Evolutionary conservation across 495 filamentous ascomycete genomes (phyloP), one percentile per base, ranked within the genome.

Genomic region (Aspergillus nanangensis): DNA sequence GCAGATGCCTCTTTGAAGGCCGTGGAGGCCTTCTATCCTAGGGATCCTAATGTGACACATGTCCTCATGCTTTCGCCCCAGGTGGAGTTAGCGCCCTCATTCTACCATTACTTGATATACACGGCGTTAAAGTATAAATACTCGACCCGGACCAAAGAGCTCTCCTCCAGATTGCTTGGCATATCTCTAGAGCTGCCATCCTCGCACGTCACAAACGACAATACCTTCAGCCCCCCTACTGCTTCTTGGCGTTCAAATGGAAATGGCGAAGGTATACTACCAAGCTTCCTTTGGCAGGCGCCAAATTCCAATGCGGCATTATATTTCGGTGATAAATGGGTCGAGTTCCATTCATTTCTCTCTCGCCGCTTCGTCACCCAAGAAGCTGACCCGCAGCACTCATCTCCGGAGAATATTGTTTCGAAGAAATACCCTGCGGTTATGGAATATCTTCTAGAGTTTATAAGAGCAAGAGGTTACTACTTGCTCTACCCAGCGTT

Each of bases 21-120:
- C 25, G 66, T 93, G 10, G 89, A 95, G 62, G 82, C 84, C 0
- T 94, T 91, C 58, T 95, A 86, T 71, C 89, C 90, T 8, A 61
- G 72, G 4, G 69, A 81, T 45, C 71, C 78, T 10, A 52, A 55
- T 1, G 50, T 78, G 37, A 82, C 83, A 3, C 87, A 94, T 62
- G 76, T 94, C 8, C 73, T 95, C 21, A 58, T 94, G 15, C 72
- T 95, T 3, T 89, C 88, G 11, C 80, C 90, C 1, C 81, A 91
- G 53, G 76, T 72, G 5, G 82, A 95, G 56, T 55, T 95, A 2
- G 84, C 84, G 2, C 81, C 82, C 10, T 73, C 79, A 2, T 95
- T 84, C 56, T 91, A 79, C 49, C 87, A 94, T 51, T 95, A 89
- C 73, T 62, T 93, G 13, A 87, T 84, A 57, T 93, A 88, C 61